Evolutionary conservation across 345 rosid species (phyloP).

Genomic region (Cardamine occulta): DNA sequence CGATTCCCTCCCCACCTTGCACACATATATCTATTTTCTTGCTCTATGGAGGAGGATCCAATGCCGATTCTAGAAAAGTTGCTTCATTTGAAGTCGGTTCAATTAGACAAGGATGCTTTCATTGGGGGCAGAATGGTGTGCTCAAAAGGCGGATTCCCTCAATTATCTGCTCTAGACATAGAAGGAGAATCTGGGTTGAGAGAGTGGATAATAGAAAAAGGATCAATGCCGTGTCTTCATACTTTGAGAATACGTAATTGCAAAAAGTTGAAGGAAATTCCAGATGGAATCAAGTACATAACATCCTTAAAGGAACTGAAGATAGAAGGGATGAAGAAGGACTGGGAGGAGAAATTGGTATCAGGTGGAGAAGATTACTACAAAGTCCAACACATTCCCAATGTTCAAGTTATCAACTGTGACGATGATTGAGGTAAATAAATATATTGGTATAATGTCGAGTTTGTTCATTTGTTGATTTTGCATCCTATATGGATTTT

Average conservation of each 20-base stretch:
- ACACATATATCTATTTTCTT: not conserved
- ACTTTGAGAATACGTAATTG: not conserved
- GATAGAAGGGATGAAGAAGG: not conserved
- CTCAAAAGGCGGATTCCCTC: slow-evolving; percentile 36
- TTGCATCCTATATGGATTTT: not conserved
- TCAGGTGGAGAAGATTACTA: not conserved
- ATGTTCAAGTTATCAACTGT: not conserved
- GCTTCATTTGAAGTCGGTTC: slow-evolving; percentile 16
- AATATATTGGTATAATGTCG: not conserved
- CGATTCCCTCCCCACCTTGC: not conserved
- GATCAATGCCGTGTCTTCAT: not conserved
- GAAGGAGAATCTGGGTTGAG: not conserved
- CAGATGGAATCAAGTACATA: not conserved
- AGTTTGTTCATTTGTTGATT: not conserved
- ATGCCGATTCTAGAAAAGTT: slow-evolving; percentile 14
- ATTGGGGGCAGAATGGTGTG: slow-evolving; percentile 41
- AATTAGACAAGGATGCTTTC: slow-evolving; percentile 18
- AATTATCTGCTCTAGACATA: not conserved
- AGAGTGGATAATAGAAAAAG: slow-evolving; percentile 1
- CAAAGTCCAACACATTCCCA: slow-evolving; percentile 1
- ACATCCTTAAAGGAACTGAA: not conserved
- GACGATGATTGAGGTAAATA: not conserved
- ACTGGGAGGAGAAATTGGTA: not conserved
- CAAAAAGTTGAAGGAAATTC: not conserved
- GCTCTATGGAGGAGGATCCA: not conserved